phyloP scores from a whole-genome alignment of 495 filamentous ascomycete genomes.

The Talaromyces liani region DNA sequence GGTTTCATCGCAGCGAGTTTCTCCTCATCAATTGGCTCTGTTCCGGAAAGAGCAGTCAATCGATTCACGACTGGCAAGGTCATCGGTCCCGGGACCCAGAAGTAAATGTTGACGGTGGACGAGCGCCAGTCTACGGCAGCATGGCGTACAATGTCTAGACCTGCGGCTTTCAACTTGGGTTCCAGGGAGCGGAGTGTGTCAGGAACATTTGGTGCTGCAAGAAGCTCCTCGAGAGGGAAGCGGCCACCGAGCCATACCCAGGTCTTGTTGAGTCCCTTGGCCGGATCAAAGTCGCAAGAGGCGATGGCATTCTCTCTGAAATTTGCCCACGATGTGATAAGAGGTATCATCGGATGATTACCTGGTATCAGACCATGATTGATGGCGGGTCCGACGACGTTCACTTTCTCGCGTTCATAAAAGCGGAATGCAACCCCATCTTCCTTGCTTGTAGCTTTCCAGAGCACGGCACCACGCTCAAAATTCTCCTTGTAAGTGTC shows the following conservation, averaged over 20 bases:
- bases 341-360: not conserved
- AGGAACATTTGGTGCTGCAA: constrained; percentile 4
- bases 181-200: not conserved
- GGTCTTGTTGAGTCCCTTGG: constrained; percentile 11
- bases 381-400: constrained; percentile 2
- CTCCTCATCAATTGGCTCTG: not conserved
- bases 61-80: not conserved
- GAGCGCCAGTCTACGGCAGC: constrained; percentile 9
- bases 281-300: constrained; percentile 13
- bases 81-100: constrained; percentile 4
- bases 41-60: constrained; percentile 2
- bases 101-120: constrained; percentile 10
- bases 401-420: constrained; percentile 11
- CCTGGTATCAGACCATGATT: constrained; percentile 1
- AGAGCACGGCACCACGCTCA: constrained; percentile 10
- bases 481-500: constrained; percentile 10
- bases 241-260: constrained; percentile 13
- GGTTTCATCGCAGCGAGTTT: not conserved
- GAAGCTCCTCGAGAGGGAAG: constrained; percentile 10
- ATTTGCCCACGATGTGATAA: constrained; percentile 8
- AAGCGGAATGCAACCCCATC: constrained; percentile 14
- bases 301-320: constrained; percentile 2
- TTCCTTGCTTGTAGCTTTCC: constrained; percentile 11
- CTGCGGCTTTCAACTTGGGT: constrained; percentile 1
- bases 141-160: constrained; percentile 7